Conservation (phyloP, 441 rosid genomes). For the Gossypium schwendimanii region DNA sequence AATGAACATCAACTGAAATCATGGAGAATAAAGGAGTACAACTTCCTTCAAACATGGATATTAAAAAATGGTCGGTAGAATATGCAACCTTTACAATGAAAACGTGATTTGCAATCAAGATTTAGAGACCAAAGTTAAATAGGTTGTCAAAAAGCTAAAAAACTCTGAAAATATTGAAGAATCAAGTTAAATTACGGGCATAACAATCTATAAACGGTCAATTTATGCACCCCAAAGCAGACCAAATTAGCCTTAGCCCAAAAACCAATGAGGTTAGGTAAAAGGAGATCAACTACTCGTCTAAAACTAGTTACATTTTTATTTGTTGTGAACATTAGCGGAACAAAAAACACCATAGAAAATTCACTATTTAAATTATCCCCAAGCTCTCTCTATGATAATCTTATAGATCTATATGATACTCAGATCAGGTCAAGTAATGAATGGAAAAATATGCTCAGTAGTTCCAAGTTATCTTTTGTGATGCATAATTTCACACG, state of each 20-base stretch:
- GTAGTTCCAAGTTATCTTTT: neutral
- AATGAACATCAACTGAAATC: slow-evolving; percentile 12
- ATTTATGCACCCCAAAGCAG: neutral
- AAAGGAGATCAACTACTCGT: neutral
- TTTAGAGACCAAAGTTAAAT: neutral
- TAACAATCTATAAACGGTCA: neutral
- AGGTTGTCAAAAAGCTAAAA: neutral
- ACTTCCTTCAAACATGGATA: neutral
- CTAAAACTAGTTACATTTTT: neutral
- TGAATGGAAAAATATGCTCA: neutral
- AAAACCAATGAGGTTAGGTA: slow-evolving; percentile 2
- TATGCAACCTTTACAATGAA: neutral
- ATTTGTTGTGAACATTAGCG: neutral
- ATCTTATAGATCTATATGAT: neutral
- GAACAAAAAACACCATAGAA: slow-evolving; percentile 2
- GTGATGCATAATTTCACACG: neutral
- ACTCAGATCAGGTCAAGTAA: neutral
- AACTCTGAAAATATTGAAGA: neutral
- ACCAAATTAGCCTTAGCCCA: neutral
- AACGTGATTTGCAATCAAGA: neutral
- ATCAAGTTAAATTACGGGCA: neutral
- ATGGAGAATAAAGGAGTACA: slow-evolving; percentile 4
- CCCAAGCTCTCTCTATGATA: neutral
- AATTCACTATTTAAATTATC: neutral
- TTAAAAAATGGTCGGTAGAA: neutral